Base-by-base conservation (phyloP, 345 rosid genomes). In the Pugionium dolabratum region DNA sequence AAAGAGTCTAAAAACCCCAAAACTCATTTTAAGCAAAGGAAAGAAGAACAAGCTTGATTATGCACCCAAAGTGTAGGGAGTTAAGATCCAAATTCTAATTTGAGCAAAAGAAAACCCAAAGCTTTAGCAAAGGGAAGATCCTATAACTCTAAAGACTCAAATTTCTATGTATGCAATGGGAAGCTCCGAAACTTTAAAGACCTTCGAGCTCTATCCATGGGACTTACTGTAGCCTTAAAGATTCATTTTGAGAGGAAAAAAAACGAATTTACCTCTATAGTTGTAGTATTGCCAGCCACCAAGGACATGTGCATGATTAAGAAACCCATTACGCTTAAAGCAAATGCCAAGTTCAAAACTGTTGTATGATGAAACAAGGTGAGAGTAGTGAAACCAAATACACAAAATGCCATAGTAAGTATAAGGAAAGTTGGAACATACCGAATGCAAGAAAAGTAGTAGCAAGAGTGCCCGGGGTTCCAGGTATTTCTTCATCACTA, bases 371-470 rank as follows among this genome's bases (percentile, higher is more conserved):
- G 41, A 62, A 79, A 67, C 52, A 45, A 45, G 7, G 50, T 35
- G 57, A 67, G 60, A 46, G 5, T 53, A 36, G 7, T 36, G 41
- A 31, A 66, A 33, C 18, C 5, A 59, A 30, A 4, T 30, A 27
- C 55, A 50, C 29, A 1, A 67, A 56, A 75, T 42, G 33, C 39
- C 57, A 2, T 18, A 49, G 52, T 40, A 53, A 7, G 4, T 26
- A 64, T 9, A 44, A 45, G 45, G 44, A 28, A 46, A 60, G 46
- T 69, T 39, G 1, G 7, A 66, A 50, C 76, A 64, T 89, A 95
- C 97, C 97, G 37, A 95, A 91, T 70, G 97, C 83, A 72, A 95
- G 93, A 77, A 95, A 95, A 62, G 99, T 95, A 35, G 96, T 85
- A 4, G 97, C 99, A 40, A 95, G 96, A 58, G 90, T 84, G 71